Evolutionary conservation across 495 filamentous ascomycete genomes (phyloP).

Genomic region (Saxophila tyrrhenica): DNA sequence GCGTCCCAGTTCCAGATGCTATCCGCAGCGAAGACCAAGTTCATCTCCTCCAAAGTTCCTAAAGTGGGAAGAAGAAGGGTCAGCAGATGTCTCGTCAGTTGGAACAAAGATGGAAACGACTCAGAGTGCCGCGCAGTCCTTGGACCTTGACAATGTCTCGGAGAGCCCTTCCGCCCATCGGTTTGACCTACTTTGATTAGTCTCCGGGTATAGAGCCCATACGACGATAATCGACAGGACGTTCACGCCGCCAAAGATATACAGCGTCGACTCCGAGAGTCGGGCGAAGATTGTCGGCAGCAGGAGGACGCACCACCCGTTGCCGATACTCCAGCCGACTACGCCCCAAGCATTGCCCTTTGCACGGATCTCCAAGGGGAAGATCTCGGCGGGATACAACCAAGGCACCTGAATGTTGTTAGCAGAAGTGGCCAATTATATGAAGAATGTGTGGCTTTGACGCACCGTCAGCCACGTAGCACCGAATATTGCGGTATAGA

Average conservation of each 20-base stretch:
- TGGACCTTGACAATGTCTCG: too few species aligned
- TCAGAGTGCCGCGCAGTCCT: too few species aligned
- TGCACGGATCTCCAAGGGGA: constrained; percentile 55
- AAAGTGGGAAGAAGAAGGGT: neutral
- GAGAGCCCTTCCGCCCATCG: too few species aligned
- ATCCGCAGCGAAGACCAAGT: constrained; percentile 32
- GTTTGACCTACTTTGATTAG: constrained; percentile 28
- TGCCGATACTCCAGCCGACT: constrained; percentile 53
- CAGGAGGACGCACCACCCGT: constrained; percentile 22
- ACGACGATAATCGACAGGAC: constrained; percentile 22
- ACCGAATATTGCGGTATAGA: constrained; percentile 58
- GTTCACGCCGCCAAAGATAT: constrained; percentile 34
- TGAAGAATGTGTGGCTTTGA: too few species aligned
- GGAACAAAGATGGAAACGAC: too few species aligned
- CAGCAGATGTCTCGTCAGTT: neutral
- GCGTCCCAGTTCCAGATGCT: constrained; percentile 26
- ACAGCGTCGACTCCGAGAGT: constrained; percentile 27
- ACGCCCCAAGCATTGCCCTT: constrained; percentile 68
- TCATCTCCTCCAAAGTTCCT: constrained; percentile 34
- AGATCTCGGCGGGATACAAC: constrained; percentile 52
- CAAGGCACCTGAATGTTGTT: too few species aligned
- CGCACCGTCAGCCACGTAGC: constrained; percentile 65
- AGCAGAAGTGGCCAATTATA: too few species aligned
- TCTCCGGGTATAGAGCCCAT: constrained; percentile 35
- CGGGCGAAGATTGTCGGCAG: constrained; percentile 28